Evolutionary conservation across 2,329 filamentous ascomycete species (phyloP).

Genomic region (Claviceps capensis): DNA sequence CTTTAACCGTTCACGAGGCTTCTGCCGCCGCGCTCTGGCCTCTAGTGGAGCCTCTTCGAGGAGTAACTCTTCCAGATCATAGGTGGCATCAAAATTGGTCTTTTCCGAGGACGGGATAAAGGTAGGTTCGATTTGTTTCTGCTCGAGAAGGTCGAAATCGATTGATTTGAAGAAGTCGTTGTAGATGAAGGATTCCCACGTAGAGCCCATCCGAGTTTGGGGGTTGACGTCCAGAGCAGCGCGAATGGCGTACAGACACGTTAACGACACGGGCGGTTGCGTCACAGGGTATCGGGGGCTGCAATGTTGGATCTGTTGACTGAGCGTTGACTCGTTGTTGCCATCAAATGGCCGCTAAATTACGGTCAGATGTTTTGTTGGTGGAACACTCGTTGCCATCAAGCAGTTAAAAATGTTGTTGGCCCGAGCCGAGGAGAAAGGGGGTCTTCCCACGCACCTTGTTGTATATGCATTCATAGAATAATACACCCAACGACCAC

Average conservation of each 20-base stretch:
- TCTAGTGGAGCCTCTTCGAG: conserved; percentile 91
- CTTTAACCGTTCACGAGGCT: conserved; percentile 80
- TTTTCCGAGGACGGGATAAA: conserved; percentile 93
- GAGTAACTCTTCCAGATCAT: conserved; percentile 86
- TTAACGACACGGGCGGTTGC: conserved; percentile 74
- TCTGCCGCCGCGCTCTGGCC: conserved; percentile 81
- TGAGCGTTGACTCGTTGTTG: conserved; percentile 67
- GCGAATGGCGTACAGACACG: conserved; percentile 79
- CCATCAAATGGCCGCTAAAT: conserved; percentile 84
- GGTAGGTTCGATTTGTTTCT: conserved; percentile 78
- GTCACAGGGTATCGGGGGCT: conserved; percentile 86
- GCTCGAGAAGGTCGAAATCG: conserved; percentile 72
- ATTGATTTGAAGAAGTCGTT: conserved; percentile 82
- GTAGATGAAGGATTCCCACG: conserved; percentile 73
- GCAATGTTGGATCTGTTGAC: conserved; percentile 66
- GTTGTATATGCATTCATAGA: conserved; percentile 99
- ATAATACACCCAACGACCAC: conserved; percentile 97
- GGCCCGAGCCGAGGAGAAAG: too few relatives aligned
- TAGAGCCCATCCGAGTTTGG: conserved; percentile 67
- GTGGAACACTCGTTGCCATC: too few relatives aligned
- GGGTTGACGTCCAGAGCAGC: conserved; percentile 71
- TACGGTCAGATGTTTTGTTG: too few relatives aligned
- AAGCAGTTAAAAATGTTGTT: too few relatives aligned
- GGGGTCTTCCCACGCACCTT: conserved; percentile 46
- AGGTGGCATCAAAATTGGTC: conserved; percentile 97